Evolutionary conservation across 768 basidiomycete species (phyloP), one percentile per base, ranked within the genome.

Genomic region (Sistotremastrum suecicum): DNA sequence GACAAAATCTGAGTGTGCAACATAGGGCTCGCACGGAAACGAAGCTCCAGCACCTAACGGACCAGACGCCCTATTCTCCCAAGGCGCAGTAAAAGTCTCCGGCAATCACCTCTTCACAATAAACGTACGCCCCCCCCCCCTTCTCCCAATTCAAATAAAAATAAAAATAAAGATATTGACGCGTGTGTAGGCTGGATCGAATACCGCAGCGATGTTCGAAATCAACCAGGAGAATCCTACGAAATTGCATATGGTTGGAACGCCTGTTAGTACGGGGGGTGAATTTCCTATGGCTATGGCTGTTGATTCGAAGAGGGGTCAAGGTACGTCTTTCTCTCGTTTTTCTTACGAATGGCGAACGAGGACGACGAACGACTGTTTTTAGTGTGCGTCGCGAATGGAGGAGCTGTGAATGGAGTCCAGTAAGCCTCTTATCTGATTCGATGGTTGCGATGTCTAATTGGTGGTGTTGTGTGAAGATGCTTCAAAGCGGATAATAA

Each of bases 401-500:
- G 69, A 31, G 70, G 71, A 9, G 56, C 55, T 9, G 51, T 65
- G 34, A 70, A 70, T 50, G 66, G 68, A 37, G 67, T 72, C 47
- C 65, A 54, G 62, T 67, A 36, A 47, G 51, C 44, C 32, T 2
- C n/a, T 44, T 33, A 6, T 33, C 10, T 20, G 8, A 11, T 43
- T 7, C 34, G 20, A 3, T 47, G 5, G 20, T 20, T 34, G n/a
- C n/a, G 9, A 7, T n/a, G 37, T 30, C 12, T 49, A 48, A 35
- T 46, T 46, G 32, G n/a, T n/a, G n/a, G n/a, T n/a, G n/a, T n/a
- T 1, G 7, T 6, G n/a, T 47, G 5, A 46, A 69, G 70, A 47
- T 73, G 73, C 56, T 74, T 62, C 56, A 56, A 54, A 20, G 63
- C 68, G 33, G 68, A 75, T 56, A 54, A 60, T 40, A 58, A 60